Percentiles rank a stretch among this genome's conserved stretches.
Evolutionary conservation across 2,329 filamentous ascomycete genomes (phyloP).

Genomic region (Zymoseptoria pseudotritici): DNA sequence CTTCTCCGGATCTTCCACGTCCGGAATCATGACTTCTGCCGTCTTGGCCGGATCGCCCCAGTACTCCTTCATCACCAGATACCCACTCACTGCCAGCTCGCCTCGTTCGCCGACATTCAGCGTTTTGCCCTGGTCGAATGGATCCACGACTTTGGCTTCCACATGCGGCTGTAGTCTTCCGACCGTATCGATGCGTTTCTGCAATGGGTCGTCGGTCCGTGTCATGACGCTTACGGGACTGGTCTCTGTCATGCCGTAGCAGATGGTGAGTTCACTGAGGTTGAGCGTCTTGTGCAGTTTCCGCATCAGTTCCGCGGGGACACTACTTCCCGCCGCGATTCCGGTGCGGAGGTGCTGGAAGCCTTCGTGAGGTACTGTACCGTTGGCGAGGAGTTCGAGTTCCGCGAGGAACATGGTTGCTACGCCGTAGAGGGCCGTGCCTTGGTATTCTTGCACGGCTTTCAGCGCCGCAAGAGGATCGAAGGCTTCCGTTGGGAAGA

Average conservation of each 20-base stretch:
- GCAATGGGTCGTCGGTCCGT: slow-evolving; percentile 63
- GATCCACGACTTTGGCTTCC: slow-evolving; percentile 66
- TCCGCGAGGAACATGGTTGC: slow-evolving; percentile 92
- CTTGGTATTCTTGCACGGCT: slow-evolving; percentile 55
- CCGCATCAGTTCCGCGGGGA: slow-evolving; percentile 75
- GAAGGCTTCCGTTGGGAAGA: slow-evolving; percentile 83
- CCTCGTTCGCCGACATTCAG: slow-evolving; percentile 61
- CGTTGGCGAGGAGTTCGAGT: slow-evolving; percentile 59
- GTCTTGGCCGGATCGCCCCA: slow-evolving; percentile 68
- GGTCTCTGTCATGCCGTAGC: slow-evolving; percentile 96
- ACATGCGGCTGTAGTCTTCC: slow-evolving; percentile 82
- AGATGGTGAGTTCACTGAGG: slow-evolving; percentile 76
- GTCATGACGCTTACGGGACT: slow-evolving; percentile 72
- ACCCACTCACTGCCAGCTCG: slow-evolving; percentile 77
- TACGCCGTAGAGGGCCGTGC: slow-evolving; percentile 75
- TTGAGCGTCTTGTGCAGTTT: slow-evolving; percentile 67
- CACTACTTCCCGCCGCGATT: slow-evolving; percentile 80
- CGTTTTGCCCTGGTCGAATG: slow-evolving; percentile 50
- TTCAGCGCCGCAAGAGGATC: slow-evolving; percentile 65
- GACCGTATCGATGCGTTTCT: slow-evolving; percentile 66
- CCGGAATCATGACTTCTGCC: slow-evolving; percentile 56
- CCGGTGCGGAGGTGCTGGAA: slow-evolving; percentile 71
- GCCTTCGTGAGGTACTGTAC: slow-evolving; percentile 38
- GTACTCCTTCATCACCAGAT: slow-evolving; percentile 86
- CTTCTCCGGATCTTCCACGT: slow-evolving; percentile 48